Conservation (phyloP, 352 stramenopile species). For the Pythium scleroteichum region DNA sequence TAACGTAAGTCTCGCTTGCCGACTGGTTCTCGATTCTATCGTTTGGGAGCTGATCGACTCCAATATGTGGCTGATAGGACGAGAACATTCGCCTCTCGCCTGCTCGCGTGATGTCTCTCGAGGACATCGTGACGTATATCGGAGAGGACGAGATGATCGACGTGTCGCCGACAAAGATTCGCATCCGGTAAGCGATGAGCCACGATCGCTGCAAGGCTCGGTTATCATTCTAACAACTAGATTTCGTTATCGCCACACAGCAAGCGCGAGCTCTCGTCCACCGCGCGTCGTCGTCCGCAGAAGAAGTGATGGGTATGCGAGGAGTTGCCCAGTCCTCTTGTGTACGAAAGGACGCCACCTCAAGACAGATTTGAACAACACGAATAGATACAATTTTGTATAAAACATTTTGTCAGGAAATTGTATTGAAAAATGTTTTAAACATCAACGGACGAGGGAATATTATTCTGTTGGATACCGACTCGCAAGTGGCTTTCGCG, state of each 20-base stretch:
- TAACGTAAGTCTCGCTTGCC: conserved; percentile 43
- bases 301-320: conserved; percentile 12
- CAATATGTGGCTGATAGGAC: too few species aligned
- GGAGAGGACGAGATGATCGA: conserved; percentile 98
- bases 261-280: conserved; percentile 70
- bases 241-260: conserved; percentile 20
- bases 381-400: conserved; percentile 20
- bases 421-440: conserved; percentile 5
- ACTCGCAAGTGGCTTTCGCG: too few species aligned
- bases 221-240: neutral
- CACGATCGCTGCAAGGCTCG: neutral
- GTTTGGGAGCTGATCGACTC: neutral
- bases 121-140: conserved; percentile 98
- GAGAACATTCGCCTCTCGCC: conserved; percentile 95
- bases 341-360: conserved; percentile 19
- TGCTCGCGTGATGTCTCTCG: conserved; percentile 92
- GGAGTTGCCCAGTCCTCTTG: too few species aligned
- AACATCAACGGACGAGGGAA: too few species aligned
- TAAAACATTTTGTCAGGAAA: conserved; percentile 1
- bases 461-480: conserved; percentile 8
- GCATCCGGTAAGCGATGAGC: conserved; percentile 65
- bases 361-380: conserved; percentile 27
- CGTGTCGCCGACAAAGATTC: conserved; percentile 94
- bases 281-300: conserved; percentile 35
- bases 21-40: neutral